phyloP scores from a whole-genome alignment of 2,329 filamentous ascomycete genomes.

The Pseudocercospora eumusae region DNA sequence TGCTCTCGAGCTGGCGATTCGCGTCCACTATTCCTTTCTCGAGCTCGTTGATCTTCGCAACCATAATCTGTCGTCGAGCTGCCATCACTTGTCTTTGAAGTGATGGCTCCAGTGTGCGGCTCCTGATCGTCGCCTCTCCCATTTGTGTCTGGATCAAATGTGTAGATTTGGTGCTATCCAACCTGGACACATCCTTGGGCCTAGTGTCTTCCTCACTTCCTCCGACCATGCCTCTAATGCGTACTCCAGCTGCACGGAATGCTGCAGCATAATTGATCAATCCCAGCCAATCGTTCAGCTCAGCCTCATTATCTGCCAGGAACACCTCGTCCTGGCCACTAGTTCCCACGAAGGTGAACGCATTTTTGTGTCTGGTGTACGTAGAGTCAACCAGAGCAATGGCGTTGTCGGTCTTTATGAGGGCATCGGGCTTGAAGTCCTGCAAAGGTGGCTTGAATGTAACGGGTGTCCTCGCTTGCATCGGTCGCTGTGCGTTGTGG shows the following conservation, averaged over 20 bases:
- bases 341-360: conserved; percentile 86
- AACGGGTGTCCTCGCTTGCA: conserved; percentile 72
- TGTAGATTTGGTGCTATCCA: conserved; percentile 57
- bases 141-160: conserved; percentile 67
- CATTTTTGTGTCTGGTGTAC: conserved; percentile 95
- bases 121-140: conserved; percentile 70
- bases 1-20: conserved; percentile 76
- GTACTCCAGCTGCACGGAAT: conserved; percentile 86
- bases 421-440: conserved; percentile 88
- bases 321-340: conserved; percentile 87
- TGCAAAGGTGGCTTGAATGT: conserved; percentile 88
- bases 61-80: conserved; percentile 79
- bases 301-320: conserved; percentile 82
- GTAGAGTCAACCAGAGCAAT: conserved; percentile 82
- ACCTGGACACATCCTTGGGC: conserved; percentile 68
- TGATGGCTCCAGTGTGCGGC: conserved; percentile 53
- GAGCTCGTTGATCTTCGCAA: conserved; percentile 77
- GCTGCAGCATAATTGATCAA: conserved; percentile 96
- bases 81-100: conserved; percentile 83
- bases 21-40: conserved; percentile 73
- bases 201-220: conserved; percentile 71
- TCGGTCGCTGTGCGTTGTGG: conserved; percentile 69
- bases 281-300: conserved; percentile 95
- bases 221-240: conserved; percentile 83
- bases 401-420: conserved; percentile 91